These are phyloP conservation scores for Batkoa obscura DNA, from an alignment of 371 early-diverging fungal species.

Conservation along the genomic window DNA sequence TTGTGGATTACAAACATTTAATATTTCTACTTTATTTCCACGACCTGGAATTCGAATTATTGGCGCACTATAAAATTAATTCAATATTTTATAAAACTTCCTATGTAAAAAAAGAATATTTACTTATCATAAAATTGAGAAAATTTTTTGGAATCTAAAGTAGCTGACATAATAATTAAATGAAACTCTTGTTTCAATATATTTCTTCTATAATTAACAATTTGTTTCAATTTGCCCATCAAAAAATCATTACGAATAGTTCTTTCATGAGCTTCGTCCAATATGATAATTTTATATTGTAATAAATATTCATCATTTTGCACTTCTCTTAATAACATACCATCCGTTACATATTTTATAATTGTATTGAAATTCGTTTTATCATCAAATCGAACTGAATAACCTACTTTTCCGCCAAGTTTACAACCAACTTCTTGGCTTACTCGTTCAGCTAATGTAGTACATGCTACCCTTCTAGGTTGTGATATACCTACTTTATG, in stretches of 20 bases:
- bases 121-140: constrained; percentile 64
- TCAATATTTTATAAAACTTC: neutral
- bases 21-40: constrained; percentile 69
- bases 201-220: constrained; percentile 36
- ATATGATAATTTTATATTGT: constrained; percentile 68
- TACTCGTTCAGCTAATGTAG: constrained; percentile 83
- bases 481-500: constrained; percentile 86
- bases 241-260: constrained; percentile 92
- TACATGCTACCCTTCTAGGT: constrained; percentile 96
- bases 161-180: constrained; percentile 95
- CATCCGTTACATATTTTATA: constrained; percentile 96
- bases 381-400: constrained; percentile 94
- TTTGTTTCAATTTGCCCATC: constrained; percentile 80
- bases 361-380: constrained; percentile 58
- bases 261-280: constrained; percentile 99
- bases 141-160: constrained; percentile 82
- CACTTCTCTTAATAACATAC: constrained; percentile 89
- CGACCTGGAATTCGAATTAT: constrained; percentile 72
- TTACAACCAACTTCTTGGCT: constrained; percentile 67
- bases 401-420: constrained; percentile 63
- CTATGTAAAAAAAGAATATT: constrained; percentile 10
- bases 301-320: constrained; percentile 58
- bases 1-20: constrained; percentile 53
- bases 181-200: constrained; percentile 33
- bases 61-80: constrained; percentile 30